Evolutionary conservation across 1,284 basidiomycete genomes (phyloP).

Genomic region (Stereum hirsutum): DNA sequence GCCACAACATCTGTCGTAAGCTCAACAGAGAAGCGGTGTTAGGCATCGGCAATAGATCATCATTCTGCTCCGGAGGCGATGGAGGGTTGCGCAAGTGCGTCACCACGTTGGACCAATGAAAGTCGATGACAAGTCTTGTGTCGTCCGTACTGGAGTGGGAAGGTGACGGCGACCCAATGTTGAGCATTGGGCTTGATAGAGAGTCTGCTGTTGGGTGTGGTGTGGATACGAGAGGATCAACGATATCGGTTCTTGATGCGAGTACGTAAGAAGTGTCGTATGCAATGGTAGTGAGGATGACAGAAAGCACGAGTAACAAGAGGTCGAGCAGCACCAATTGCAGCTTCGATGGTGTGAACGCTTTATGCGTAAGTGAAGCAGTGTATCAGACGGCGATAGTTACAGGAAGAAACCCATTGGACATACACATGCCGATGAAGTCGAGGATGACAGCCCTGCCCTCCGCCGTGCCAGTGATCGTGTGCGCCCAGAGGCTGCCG

Average conservation of each 20-base stretch:
- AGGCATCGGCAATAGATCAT: slow-evolving; percentile 45
- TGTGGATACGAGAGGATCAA: slow-evolving; percentile 15
- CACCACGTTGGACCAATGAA: slow-evolving; percentile 42
- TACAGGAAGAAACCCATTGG: not conserved
- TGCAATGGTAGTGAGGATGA: slow-evolving; percentile 53
- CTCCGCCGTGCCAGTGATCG: slow-evolving; percentile 36
- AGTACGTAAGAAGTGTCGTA: slow-evolving; percentile 42
- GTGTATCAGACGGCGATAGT: slow-evolving; percentile 9
- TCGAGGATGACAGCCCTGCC: slow-evolving; percentile 58
- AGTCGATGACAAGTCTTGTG: slow-evolving; percentile 37
- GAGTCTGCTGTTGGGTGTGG: not conserved
- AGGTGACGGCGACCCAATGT: slow-evolving; percentile 9
- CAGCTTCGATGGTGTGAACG: slow-evolving; percentile 46
- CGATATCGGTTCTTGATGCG: slow-evolving; percentile 14
- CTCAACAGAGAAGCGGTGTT: slow-evolving; percentile 46
- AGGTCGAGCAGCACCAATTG: slow-evolving; percentile 59
- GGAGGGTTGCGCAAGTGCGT: slow-evolving; percentile 45
- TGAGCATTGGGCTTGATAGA: not conserved
- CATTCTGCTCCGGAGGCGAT: slow-evolving; percentile 22
- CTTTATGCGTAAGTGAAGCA: slow-evolving; percentile 23
- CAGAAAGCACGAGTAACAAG: slow-evolving; percentile 54
- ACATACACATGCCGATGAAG: slow-evolving; percentile 68
- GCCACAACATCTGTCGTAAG: slow-evolving; percentile 42
- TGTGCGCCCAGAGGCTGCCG: slow-evolving; percentile 53
- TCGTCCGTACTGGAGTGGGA: slow-evolving; percentile 2